These are phyloP conservation scores for Melastoma malabathricum DNA, from an alignment of 345 rosid genomes.

Conservation along the genomic window DNA sequence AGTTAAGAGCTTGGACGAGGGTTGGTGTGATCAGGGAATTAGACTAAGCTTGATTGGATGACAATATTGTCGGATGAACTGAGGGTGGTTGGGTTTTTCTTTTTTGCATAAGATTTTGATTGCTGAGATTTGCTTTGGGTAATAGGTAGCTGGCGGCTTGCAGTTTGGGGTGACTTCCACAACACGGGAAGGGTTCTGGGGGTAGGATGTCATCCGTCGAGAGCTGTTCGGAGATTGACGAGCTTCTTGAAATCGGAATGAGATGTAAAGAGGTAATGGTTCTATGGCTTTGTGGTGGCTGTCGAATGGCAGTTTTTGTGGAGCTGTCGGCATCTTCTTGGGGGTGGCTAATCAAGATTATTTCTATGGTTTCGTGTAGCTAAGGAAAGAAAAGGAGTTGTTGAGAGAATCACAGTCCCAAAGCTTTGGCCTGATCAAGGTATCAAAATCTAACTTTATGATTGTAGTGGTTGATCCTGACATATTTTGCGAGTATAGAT, in stretches of 20 bases:
- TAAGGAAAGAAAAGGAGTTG: slow-evolving; percentile 60
- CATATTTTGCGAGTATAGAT: background rate
- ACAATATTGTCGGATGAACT: too few relatives aligned
- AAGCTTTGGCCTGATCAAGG: slow-evolving; percentile 65
- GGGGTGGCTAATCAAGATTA: background rate
- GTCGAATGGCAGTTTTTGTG: background rate
- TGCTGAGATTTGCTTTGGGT: too few relatives aligned
- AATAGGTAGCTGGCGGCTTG: too few relatives aligned
- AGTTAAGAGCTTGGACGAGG: too few relatives aligned
- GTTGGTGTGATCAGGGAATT: too few relatives aligned
- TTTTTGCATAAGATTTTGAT: too few relatives aligned
- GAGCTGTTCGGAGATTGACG: slow-evolving; percentile 27
- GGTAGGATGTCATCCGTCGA: slow-evolving; percentile 7
- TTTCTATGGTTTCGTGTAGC: slow-evolving; percentile 23
- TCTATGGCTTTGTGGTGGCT: background rate
- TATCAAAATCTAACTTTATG: slow-evolving; percentile 7
- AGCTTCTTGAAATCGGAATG: slow-evolving; percentile 40
- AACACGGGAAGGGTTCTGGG: too few relatives aligned
- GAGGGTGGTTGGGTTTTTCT: too few relatives aligned
- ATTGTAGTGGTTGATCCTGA: background rate
- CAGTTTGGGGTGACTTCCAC: too few relatives aligned
- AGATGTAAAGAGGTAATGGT: slow-evolving; percentile 44
- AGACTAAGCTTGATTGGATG: too few relatives aligned
- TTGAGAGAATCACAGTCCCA: slow-evolving; percentile 55
- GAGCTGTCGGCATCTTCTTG: background rate